Conservation (phyloP, 2,329 filamentous ascomycete species). For the Penicillium sp. region DNA sequence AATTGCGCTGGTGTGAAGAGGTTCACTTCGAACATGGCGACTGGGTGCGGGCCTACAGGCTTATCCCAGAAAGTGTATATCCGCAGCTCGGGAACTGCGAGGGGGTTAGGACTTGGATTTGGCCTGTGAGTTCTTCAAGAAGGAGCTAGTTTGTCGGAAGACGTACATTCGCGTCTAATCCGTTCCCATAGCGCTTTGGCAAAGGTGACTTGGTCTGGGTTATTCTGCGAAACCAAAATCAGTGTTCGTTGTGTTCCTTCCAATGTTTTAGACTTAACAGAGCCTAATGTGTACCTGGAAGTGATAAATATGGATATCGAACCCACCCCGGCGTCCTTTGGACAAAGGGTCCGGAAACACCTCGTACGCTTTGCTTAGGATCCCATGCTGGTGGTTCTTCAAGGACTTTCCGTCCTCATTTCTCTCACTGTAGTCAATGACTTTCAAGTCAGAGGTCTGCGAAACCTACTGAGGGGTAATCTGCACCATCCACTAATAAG, state of each 20-base stretch:
- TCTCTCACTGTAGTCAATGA: conserved; percentile 53
- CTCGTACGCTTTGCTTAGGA: conserved; percentile 71
- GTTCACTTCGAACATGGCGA: conserved; percentile 93
- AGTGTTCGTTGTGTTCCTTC: neutral
- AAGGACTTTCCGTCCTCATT: conserved; percentile 78
- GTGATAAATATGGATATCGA: conserved; percentile 89
- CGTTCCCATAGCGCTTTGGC: conserved; percentile 76
- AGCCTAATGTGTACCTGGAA: conserved; percentile 52
- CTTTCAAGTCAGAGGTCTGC: neutral
- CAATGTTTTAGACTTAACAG: neutral
- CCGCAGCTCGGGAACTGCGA: conserved; percentile 77
- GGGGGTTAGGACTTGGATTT: neutral
- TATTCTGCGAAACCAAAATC: conserved; percentile 48
- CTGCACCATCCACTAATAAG: neutral
- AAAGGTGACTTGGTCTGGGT: conserved; percentile 66
- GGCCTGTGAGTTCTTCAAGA: neutral
- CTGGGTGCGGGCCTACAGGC: conserved; percentile 79
- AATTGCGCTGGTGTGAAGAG: conserved; percentile 85
- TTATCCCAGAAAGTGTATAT: conserved; percentile 79
- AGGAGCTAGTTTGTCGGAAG: neutral
- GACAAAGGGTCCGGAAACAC: conserved; percentile 71
- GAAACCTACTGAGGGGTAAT: neutral
- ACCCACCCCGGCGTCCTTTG: conserved; percentile 71
- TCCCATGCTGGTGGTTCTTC: conserved; percentile 66
- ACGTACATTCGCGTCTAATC: conserved; percentile 77